Base-by-base conservation (phyloP, 2,329 filamentous ascomycete genomes). In the Colletotrichum echinochloae region DNA sequence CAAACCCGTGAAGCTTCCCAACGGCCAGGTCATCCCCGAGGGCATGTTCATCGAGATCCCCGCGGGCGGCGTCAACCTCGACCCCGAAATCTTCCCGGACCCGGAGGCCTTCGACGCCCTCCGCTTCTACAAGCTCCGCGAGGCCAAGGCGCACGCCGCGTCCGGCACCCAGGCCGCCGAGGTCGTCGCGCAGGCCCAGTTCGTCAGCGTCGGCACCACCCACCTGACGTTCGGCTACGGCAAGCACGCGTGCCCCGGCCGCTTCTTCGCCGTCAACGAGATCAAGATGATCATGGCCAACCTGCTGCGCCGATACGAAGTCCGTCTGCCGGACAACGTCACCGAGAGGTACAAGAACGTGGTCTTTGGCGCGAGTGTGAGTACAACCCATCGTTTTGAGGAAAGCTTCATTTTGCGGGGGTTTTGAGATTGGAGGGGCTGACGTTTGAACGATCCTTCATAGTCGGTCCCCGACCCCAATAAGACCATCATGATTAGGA, bases 1-100 rank as follows among this genome's bases (percentile, higher is more conserved):
- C 49, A 81, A 84, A 72, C 78, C 83, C 12, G 80, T 89, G 73
- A 83, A 81, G 8, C 84, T 89, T 1, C 87, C 86, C 56, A 86
- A 86, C 75, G 88, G 87, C 26, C 84, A 88, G 57, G 80, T 81
- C 51, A 80, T 86, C 18, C 83, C 84, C 1, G 77, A 79, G 0
- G 84, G 83, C 37, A 80, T 82, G 5, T 78, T 79, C 23, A 78
- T 86, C 33, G 80, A 86, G 66, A 77, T 83, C 0, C 79, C 84
- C 0, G 73, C 79, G 18, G 77, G 77, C 26, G 80, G 79, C 41
- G 71, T 83, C 69, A 78, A 77, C 63, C 73, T 73, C 4, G 84
- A 86, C 74, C 74, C 78, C 11, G 78, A 79, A 5, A 54, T 69
- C 74, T 84, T 80, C 74, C 75, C 77, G 5, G 76, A 81, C 33